Conservation (phyloP, 202 grass and related monocot genomes). For the Setaria italica region DNA sequence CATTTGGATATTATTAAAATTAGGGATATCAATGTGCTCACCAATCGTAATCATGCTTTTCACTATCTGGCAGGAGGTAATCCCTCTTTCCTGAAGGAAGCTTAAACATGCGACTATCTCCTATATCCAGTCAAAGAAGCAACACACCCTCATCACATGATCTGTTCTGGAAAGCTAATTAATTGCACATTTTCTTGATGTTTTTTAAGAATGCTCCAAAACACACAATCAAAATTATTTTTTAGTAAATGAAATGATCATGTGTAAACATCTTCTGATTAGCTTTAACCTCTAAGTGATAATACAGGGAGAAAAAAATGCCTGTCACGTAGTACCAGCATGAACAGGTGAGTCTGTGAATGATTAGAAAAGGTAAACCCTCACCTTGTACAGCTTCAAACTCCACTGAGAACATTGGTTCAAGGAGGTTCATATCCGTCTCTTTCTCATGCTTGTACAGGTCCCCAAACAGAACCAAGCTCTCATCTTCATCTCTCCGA, state of each 20-base stretch:
- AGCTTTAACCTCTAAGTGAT: not conserved
- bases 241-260: not conserved
- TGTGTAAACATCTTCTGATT: not conserved
- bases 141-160: conserved; percentile 10
- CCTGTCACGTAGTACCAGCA: not conserved
- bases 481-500: conserved; percentile 61
- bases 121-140: conserved; percentile 37
- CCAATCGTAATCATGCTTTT: conserved; percentile 73
- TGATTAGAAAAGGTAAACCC: not conserved
- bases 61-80: conserved; percentile 46
- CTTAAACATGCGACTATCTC: conserved; percentile 53
- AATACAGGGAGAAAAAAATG: not conserved
- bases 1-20: not conserved
- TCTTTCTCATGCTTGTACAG: conserved; percentile 63
- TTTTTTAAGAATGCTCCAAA: not conserved
- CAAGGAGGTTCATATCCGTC: conserved; percentile 61
- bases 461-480: conserved; percentile 66
- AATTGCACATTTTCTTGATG: not conserved
- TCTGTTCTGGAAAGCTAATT: conserved; percentile 11
- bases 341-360: not conserved
- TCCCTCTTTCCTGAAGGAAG: conserved; percentile 59
- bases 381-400: conserved; percentile 67
- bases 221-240: not conserved
- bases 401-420: conserved; percentile 65
- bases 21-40: conserved; percentile 4